Percentiles rank a stretch among this genome's conserved stretches.
phyloP scores from a whole-genome alignment of 2,329 filamentous ascomycete species.

The Nothopassalora personata region DNA sequence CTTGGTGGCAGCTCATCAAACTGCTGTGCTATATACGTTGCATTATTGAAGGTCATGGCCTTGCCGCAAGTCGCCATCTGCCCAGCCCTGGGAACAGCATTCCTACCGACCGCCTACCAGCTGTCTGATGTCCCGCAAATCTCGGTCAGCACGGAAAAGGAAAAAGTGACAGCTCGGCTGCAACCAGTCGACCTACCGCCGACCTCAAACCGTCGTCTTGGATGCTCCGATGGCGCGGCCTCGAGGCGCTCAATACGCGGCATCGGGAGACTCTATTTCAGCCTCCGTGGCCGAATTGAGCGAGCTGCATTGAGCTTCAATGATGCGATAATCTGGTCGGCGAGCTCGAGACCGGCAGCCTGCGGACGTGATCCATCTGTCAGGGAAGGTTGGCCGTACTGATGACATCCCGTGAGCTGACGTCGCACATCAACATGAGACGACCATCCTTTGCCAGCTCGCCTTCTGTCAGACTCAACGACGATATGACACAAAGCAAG shows the following conservation, averaged over 20 bases:
- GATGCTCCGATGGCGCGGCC: slow-evolving; percentile 16
- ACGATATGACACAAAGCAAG: slow-evolving; percentile 7
- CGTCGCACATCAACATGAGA: background rate
- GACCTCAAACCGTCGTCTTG: slow-evolving; percentile 11
- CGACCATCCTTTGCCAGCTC: background rate
- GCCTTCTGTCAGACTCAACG: background rate
- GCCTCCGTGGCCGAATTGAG: slow-evolving; percentile 14
- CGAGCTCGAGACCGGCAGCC: background rate
- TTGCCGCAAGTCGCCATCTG: background rate
- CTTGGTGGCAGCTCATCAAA: background rate
- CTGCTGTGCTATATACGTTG: background rate
- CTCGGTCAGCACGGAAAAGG: background rate
- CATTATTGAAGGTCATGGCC: background rate
- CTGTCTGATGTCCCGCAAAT: background rate
- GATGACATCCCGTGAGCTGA: background rate
- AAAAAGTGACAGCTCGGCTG: slow-evolving; percentile 13
- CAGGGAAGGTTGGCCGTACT: slow-evolving; percentile 3
- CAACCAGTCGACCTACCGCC: slow-evolving; percentile 7
- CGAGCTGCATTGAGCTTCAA: slow-evolving; percentile 8
- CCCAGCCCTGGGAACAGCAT: background rate
- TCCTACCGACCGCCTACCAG: background rate
- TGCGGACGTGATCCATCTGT: slow-evolving; percentile 3
- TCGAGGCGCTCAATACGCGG: slow-evolving; percentile 13
- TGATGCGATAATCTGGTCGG: slow-evolving; percentile 8
- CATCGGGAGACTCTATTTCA: slow-evolving; percentile 17